Percentiles rank a stretch among this genome's conserved stretches.
phyloP scores from a whole-genome alignment of 2,329 filamentous ascomycete genomes.

The Plectosphaerella cucumerina region DNA sequence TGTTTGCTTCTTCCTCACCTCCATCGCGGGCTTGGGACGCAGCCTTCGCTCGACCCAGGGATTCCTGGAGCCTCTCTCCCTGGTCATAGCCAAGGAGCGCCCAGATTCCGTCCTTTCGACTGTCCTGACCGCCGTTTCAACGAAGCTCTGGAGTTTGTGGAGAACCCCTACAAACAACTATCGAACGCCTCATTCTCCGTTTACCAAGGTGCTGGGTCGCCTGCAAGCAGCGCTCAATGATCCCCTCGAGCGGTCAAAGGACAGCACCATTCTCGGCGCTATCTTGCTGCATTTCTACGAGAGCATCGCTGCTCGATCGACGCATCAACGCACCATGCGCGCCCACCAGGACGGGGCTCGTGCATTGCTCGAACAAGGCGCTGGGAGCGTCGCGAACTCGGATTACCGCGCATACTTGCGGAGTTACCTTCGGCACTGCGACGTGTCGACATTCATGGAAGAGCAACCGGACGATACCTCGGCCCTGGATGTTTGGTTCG shows the following conservation, averaged over 20 bases:
- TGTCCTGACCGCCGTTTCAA: constrained; percentile 11
- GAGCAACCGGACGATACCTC: constrained; percentile 8
- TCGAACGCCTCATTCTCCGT: constrained; percentile 7
- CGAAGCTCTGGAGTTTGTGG: constrained; percentile 11
- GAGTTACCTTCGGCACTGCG: constrained; percentile 10
- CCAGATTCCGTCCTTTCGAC: constrained; percentile 10
- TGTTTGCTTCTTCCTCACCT: constrained; percentile 12
- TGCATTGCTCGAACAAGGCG: constrained; percentile 10
- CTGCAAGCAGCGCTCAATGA: constrained; percentile 11
- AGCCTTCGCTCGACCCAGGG: constrained; percentile 12
- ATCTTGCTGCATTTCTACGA: constrained; percentile 14
- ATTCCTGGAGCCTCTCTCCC: constrained; percentile 11
- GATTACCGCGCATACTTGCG: constrained; percentile 9
- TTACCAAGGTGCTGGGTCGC: constrained; percentile 9
- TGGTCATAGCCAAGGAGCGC: constrained; percentile 8
- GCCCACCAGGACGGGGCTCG: constrained; percentile 12
- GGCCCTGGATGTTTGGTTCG: constrained; percentile 11
- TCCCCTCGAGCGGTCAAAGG: constrained; percentile 9
- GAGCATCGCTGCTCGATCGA: constrained; percentile 9
- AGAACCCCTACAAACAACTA: constrained; percentile 9
- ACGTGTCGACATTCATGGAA: constrained; percentile 12
- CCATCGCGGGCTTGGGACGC: constrained; percentile 11
- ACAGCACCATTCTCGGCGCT: constrained; percentile 10
- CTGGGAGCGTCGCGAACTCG: constrained; percentile 6
- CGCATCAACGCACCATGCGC: constrained; percentile 7